Evolutionary conservation across 129 eudicot genomes (phyloP).

Genomic region (Tanacetum coccineum): DNA sequence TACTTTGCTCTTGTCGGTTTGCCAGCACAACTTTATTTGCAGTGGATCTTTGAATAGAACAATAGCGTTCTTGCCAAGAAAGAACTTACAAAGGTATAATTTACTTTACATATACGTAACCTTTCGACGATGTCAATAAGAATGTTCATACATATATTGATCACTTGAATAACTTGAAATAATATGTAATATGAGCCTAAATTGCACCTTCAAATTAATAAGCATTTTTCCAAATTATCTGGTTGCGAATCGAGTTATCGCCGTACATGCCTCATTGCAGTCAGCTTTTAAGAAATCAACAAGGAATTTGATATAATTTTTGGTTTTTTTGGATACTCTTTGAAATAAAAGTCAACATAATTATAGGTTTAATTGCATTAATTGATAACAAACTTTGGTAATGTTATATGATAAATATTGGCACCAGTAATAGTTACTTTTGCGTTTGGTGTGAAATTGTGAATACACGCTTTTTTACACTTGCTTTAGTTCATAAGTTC

Average conservation of each 20-base stretch:
- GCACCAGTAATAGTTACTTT: not conserved
- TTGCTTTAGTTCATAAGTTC: too few species aligned
- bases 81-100: constrained; percentile 72
- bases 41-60: constrained; percentile 90
- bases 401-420: not conserved
- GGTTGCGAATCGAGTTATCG: too few species aligned
- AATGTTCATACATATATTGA: not conserved
- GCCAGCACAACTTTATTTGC: constrained; percentile 90
- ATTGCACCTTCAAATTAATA: too few species aligned
- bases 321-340: too few species aligned
- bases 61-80: constrained; percentile 84
- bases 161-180: not conserved
- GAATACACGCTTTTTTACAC: not conserved
- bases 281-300: too few species aligned
- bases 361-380: too few species aligned
- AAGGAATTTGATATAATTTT: too few species aligned
- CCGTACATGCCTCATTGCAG: too few species aligned
- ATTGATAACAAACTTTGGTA: not conserved
- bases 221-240: too few species aligned
- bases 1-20: constrained; percentile 80
- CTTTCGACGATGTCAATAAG: not conserved
- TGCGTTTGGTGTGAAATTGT: too few species aligned
- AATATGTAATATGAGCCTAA: too few species aligned
- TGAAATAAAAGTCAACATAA: not conserved
- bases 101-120: not conserved